A percentile compares a stretch with the other conserved stretches of the same genome.
phyloP scores from a whole-genome alignment of 805 yeast species.

The Metschnikowia amazonensis region DNA sequence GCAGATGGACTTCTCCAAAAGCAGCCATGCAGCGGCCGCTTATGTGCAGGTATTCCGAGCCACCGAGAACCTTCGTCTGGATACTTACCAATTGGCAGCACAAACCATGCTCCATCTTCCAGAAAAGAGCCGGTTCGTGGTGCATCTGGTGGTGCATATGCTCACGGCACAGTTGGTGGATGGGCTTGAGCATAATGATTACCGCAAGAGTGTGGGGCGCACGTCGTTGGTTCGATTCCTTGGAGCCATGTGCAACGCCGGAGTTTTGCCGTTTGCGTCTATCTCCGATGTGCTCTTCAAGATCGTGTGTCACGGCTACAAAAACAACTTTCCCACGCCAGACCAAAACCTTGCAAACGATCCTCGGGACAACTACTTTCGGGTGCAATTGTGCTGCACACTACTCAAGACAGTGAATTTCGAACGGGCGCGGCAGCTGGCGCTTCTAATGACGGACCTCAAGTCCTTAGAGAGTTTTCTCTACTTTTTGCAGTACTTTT shows the following conservation, averaged over 20 bases:
- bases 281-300: constrained; percentile 51
- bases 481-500: constrained; percentile 67
- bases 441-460: constrained; percentile 10
- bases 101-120: constrained; percentile 34
- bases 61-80: constrained; percentile 61
- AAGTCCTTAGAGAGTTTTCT: constrained; percentile 34
- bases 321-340: constrained; percentile 53
- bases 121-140: constrained; percentile 37
- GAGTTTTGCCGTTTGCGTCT: constrained; percentile 43
- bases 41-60: constrained; percentile 45
- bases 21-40: constrained; percentile 29
- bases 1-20: constrained; percentile 45
- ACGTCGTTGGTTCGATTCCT: constrained; percentile 59
- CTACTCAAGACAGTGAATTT: constrained; percentile 22
- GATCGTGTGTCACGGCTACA: constrained; percentile 64
- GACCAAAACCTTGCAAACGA: constrained; percentile 49
- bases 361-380: constrained; percentile 63
- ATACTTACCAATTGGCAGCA: constrained; percentile 49
- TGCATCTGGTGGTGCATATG: constrained; percentile 52
- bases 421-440: constrained; percentile 4
- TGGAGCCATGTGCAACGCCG: constrained; percentile 50
- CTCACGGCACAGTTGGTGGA: constrained; percentile 58
- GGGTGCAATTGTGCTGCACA: constrained; percentile 52
- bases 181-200: constrained; percentile 65
- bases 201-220: constrained; percentile 54